These are phyloP conservation scores for Phytophthora palmivora DNA, from an alignment of 352 stramenopile genomes.

Conservation along the genomic window DNA sequence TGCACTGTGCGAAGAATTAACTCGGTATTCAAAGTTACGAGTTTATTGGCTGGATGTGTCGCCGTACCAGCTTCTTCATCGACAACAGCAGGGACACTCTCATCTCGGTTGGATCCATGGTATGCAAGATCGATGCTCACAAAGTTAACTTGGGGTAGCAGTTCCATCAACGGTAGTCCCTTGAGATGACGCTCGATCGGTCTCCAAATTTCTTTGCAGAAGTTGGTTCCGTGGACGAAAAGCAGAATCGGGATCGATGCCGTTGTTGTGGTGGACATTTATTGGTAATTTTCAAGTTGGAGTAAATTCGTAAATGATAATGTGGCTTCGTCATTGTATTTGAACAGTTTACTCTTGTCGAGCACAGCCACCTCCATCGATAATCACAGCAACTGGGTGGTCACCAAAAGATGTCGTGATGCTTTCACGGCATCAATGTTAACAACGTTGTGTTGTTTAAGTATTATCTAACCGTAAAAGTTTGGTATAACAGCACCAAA, in stretches of 20 bases:
- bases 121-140: conserved; percentile 39
- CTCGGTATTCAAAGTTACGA: neutral
- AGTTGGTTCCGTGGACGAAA: conserved; percentile 40
- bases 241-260: conserved; percentile 2
- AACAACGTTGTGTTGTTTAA: no score
- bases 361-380: no score
- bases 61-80: conserved; percentile 18
- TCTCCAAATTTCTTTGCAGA: conserved; percentile 50
- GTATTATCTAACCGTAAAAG: no score
- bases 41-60: conserved; percentile 1
- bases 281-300: no score
- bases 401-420: no score
- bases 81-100: conserved; percentile 33
- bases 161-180: conserved; percentile 27
- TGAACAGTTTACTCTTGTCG: no score
- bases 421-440: no score
- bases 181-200: conserved; percentile 42
- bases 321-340: no score
- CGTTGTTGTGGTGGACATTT: neutral
- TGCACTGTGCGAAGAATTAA: no score
- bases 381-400: no score
- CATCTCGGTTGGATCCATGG: conserved; percentile 43
- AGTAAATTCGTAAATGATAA: no score
- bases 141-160: conserved; percentile 2
- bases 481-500: no score